These are phyloP conservation scores for Fusarium veterinarium DNA, from an alignment of 2,329 filamentous ascomycete species.

Conservation along the genomic window DNA sequence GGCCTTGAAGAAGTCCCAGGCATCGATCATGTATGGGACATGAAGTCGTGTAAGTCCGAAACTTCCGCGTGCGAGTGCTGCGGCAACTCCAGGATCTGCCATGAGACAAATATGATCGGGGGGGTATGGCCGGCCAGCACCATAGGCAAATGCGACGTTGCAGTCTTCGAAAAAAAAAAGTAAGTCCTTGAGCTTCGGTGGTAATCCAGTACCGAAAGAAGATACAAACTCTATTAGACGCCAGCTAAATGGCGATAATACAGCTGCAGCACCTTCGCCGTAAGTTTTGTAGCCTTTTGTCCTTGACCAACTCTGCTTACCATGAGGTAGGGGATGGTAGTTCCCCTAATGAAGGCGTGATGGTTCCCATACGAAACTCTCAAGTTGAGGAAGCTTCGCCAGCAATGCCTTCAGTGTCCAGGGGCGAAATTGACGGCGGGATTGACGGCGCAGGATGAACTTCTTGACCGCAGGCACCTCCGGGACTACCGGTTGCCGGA, in stretches of 20 bases:
- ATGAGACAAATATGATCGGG: not conserved
- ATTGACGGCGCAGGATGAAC: not conserved
- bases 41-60: not conserved
- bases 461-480: not conserved
- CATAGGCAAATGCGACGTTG: not conserved
- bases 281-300: not conserved
- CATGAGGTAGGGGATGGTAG: not conserved
- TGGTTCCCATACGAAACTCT: not conserved
- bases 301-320: not conserved
- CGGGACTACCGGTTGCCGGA: not conserved
- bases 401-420: not conserved
- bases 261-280: not conserved
- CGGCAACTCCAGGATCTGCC: not conserved
- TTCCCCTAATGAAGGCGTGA: not conserved
- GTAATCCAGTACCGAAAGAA: not conserved
- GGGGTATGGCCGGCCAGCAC: not conserved
- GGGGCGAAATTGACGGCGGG: not conserved
- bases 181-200: not conserved
- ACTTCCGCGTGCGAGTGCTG: not conserved
- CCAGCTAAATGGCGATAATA: not conserved
- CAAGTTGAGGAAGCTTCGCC: not conserved
- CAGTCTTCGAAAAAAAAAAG: not conserved
- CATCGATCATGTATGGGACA: not conserved
- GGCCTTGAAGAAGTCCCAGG: not conserved
- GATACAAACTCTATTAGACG: not conserved